Evolutionary conservation across 2,329 filamentous ascomycete species (phyloP).

Genomic region (Fusarium foetens): DNA sequence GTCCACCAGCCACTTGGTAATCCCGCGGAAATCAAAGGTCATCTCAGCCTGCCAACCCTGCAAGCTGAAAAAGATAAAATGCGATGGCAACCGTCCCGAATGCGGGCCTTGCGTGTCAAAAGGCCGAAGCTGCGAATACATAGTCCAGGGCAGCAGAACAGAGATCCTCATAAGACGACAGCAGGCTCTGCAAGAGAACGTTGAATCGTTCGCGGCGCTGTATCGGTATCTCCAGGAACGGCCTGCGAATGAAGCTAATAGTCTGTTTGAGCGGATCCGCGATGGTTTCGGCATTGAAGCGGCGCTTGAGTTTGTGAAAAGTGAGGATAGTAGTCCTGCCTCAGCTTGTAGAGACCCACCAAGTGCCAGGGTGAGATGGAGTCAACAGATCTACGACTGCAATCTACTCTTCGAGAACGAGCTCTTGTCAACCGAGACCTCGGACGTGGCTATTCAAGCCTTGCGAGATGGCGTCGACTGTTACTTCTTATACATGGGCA

Average conservation of each 20-base stretch:
- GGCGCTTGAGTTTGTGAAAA: background rate
- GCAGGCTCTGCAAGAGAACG: background rate
- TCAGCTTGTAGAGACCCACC: rapidly evolving
- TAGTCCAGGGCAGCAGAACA: rapidly evolving
- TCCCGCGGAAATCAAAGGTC: background rate
- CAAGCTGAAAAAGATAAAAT: background rate
- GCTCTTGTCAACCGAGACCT: rapidly evolving
- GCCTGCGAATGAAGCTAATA: background rate
- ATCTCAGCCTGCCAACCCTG: background rate
- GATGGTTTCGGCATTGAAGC: background rate
- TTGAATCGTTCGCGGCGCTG: background rate
- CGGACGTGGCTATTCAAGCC: background rate
- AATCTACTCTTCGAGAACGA: background rate
- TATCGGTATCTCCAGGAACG: background rate
- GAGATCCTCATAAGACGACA: rapidly evolving
- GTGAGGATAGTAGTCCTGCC: rapidly evolving
- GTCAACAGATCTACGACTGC: background rate
- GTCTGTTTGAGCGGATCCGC: background rate
- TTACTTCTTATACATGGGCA: background rate
- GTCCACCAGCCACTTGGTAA: rapidly evolving
- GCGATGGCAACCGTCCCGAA: background rate
- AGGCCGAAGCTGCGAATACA: background rate
- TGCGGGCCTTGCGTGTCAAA: background rate
- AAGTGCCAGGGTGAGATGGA: rapidly evolving
- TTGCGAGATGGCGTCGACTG: background rate